Conservation (phyloP, 768 basidiomycete species). For the Leccinum subgranulosum region DNA sequence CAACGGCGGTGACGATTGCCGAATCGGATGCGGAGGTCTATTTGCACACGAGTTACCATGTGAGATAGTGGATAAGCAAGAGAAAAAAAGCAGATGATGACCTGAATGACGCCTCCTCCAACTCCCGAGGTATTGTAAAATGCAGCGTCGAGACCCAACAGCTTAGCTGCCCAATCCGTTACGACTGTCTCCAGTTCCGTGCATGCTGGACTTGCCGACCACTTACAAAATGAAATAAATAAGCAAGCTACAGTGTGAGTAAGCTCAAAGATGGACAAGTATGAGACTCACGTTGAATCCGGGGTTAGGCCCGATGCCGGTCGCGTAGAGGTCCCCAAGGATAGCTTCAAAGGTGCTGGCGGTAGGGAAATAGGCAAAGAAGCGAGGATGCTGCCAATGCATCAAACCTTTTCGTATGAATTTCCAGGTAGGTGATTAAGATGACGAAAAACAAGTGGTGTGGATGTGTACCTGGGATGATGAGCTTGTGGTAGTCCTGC, state of each 20-base stretch:
- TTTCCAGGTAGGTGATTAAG: background rate
- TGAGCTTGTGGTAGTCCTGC: conserved; percentile 73
- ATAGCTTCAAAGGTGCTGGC: conserved; percentile 78
- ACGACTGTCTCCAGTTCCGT: background rate
- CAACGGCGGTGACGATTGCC: conserved; percentile 70
- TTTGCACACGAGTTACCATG: background rate
- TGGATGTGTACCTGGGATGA: conserved; percentile 65
- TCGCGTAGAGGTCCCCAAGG: conserved; percentile 79
- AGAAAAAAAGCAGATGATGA: conserved; percentile 23
- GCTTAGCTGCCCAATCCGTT: conserved; percentile 23
- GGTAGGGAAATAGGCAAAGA: conserved; percentile 85
- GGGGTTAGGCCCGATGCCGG: conserved; percentile 68
- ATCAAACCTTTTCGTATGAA: conserved; percentile 45
- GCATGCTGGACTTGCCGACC: background rate
- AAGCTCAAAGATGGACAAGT: background rate
- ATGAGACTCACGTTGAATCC: conserved; percentile 70
- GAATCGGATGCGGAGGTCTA: conserved; percentile 88
- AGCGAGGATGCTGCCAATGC: conserved; percentile 36
- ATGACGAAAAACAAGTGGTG: background rate
- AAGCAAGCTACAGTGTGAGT: background rate
- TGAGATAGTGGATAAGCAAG: background rate
- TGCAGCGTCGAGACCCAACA: conserved; percentile 67
- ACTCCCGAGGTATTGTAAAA: conserved; percentile 66
- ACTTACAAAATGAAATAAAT: background rate
- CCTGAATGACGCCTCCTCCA: conserved; percentile 86